These are phyloP conservation scores for Choricystis sp. DNA, from an alignment of 139 green algal genomes.

Conservation along the genomic window DNA sequence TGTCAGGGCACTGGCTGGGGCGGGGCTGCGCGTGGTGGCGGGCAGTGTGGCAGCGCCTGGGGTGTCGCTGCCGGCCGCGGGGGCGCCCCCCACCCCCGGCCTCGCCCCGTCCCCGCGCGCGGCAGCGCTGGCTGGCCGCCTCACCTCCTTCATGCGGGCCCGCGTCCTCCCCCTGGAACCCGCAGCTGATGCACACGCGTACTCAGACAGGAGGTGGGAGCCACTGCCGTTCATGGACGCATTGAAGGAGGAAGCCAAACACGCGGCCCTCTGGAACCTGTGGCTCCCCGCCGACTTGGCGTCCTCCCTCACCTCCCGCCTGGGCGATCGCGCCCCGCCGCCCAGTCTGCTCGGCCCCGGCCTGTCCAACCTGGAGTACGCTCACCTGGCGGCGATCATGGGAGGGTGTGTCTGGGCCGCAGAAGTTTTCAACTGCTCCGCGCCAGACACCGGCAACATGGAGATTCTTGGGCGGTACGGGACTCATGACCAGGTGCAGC, in stretches of 20 bases:
- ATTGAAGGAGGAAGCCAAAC: slow-evolving; percentile 59
- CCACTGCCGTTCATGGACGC: slow-evolving; percentile 61
- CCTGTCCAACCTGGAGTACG: slow-evolving; percentile 87
- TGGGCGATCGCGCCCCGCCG: slow-evolving; percentile 3
- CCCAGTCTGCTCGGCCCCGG: slow-evolving; percentile 45
- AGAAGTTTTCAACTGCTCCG: slow-evolving; percentile 97
- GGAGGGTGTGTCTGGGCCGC: slow-evolving; percentile 47
- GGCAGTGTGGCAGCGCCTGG: background rate
- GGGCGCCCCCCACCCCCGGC: background rate
- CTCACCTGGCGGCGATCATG: slow-evolving; percentile 65
- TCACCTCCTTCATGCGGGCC: slow-evolving; percentile 62
- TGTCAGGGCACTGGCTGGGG: slow-evolving; percentile 34
- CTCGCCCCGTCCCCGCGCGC: slow-evolving; percentile 21
- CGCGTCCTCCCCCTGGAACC: slow-evolving; percentile 46
- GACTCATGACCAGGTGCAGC: slow-evolving; percentile 56
- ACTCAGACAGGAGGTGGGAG: slow-evolving; percentile 41
- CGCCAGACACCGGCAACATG: slow-evolving; percentile 99
- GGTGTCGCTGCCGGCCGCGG: background rate
- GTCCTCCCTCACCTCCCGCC: slow-evolving; percentile 10
- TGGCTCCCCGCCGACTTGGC: slow-evolving; percentile 66
- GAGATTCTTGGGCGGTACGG: slow-evolving; percentile 78
- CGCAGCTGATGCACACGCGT: slow-evolving; percentile 30
- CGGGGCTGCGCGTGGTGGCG: slow-evolving; percentile 37
- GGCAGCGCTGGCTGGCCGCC: slow-evolving; percentile 16
- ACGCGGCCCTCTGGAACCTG: slow-evolving; percentile 88